These are phyloP conservation scores for Thielaviopsis ethacetica DNA, from an alignment of 2,329 filamentous ascomycete genomes.

Conservation along the genomic window DNA sequence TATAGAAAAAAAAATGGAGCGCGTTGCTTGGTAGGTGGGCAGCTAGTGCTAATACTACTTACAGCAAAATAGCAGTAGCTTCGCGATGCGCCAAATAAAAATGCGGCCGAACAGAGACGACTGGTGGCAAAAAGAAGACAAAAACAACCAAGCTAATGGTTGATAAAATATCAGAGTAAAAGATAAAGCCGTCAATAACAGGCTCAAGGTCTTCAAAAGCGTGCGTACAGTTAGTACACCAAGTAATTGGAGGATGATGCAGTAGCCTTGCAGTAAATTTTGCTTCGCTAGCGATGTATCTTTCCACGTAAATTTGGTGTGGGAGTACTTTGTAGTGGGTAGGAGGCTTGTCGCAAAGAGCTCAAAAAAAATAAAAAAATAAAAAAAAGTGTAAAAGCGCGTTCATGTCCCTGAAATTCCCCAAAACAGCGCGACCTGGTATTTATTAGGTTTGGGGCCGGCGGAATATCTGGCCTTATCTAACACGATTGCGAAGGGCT, in stretches of 20 bases:
- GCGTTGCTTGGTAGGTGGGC: neutral
- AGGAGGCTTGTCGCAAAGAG: slow-evolving; percentile 7
- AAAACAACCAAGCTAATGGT: slow-evolving; percentile 8
- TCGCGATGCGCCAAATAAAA: neutral
- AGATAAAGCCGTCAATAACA: neutral
- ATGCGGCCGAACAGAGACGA: neutral
- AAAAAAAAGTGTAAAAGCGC: slow-evolving; percentile 13
- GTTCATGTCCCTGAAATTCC: slow-evolving; percentile 13
- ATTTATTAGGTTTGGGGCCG: slow-evolving; percentile 13
- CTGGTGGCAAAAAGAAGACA: neutral
- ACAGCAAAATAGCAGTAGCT: neutral
- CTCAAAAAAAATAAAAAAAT: slow-evolving; percentile 9
- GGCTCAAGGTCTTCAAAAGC: neutral
- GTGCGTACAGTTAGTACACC: neutral
- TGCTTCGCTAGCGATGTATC: slow-evolving; percentile 6
- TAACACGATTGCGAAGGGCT: slow-evolving; percentile 1
- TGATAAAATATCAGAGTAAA: neutral
- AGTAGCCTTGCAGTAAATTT: neutral
- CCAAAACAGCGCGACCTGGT: slow-evolving; percentile 14
- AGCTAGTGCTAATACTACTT: neutral
- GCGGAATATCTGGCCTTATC: slow-evolving; percentile 13
- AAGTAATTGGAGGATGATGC: neutral
- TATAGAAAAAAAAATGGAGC: neutral
- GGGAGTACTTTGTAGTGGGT: slow-evolving; percentile 6
- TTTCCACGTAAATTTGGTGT: slow-evolving; percentile 8